A percentile compares a stretch with the other conserved stretches of the same genome.
These are phyloP conservation scores for Vigna angularis DNA, from an alignment of 306 rosid species.

Conservation along the genomic window DNA sequence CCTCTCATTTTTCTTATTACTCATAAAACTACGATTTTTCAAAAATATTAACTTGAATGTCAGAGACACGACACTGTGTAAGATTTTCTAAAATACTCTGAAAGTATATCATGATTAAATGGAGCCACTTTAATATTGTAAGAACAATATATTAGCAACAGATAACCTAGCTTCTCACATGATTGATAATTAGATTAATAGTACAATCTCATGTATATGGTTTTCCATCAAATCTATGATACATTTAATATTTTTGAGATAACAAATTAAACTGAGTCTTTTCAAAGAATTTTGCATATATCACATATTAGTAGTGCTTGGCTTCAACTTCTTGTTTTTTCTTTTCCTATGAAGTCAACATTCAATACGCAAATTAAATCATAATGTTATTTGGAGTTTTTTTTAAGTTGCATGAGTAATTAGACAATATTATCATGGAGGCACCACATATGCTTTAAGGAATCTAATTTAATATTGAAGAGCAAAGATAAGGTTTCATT, in stretches of 20 bases:
- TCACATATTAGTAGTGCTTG: background rate
- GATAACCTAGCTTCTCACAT: background rate
- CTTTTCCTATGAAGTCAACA: too few species aligned
- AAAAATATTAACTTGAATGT: too few species aligned
- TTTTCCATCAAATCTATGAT: background rate
- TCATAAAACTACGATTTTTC: too few species aligned
- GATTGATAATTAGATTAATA: background rate
- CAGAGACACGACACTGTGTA: too few species aligned
- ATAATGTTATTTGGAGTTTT: too few species aligned
- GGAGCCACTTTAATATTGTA: too few species aligned
- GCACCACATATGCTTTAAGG: background rate
- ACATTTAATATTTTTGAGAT: background rate
- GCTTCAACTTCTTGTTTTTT: too few species aligned
- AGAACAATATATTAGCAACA: too few species aligned
- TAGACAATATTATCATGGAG: background rate
- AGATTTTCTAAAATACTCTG: too few species aligned
- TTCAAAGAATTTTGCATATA: background rate
- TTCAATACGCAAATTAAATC: too few species aligned
- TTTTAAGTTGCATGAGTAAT: background rate
- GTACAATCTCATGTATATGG: constrained; percentile 12
- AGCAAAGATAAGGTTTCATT: background rate
- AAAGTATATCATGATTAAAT: too few species aligned
- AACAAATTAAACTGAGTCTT: background rate
- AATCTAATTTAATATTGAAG: background rate
- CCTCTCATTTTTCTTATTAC: too few species aligned